Evolutionary conservation across 306 rosid genomes (phyloP), one percentile per base, ranked within the genome.

Genomic region (Arachis hypogaea): DNA sequence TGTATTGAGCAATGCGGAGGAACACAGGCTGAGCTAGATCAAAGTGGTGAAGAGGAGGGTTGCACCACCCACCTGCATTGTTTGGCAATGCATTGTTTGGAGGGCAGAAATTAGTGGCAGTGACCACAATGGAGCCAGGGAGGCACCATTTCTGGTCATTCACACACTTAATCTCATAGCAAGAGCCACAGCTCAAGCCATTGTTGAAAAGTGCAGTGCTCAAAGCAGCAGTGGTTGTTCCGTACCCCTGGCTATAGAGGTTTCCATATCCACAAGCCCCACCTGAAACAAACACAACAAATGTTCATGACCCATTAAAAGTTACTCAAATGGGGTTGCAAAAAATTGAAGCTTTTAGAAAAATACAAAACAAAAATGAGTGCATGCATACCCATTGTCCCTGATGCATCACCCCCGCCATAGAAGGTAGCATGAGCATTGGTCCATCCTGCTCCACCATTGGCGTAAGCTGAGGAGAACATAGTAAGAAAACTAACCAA

Each of bases 231-330:
- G 97, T 93, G 79, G 88, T 89, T 33, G 98, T 93, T 66, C 98
- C 98, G 79, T 93, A 93, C 43, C 98, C 98, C 69, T 93, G 98
- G 77, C 98, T 89, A 68, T 93, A 93, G 36, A 93, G 90, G 67
- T 93, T 93, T 5, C 98, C 98, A 80, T 93, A 93, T 5, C 98
- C 97, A 82, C 98, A 93, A 66, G 98, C 98, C 46, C 98, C 98
- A 46, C 98, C 98, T 93, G 73, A 51, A 71, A n/a, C 38, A 2
- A 33, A 33, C 38, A 33, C 3, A 33, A 33, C 38, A 14, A 52
- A 50, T 11, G 3, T 50, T 50, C 49, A 59, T 14, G 9, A 49
- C 4, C 12, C 36, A 58, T 33, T 33, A 63, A 10, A 46, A 42
- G 38, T 58, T 14, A 64, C 65, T 12, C 63, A 42, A 70, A 12